Conservation (phyloP, 208 protist genomes). For the Leishmania arabica region DNA sequence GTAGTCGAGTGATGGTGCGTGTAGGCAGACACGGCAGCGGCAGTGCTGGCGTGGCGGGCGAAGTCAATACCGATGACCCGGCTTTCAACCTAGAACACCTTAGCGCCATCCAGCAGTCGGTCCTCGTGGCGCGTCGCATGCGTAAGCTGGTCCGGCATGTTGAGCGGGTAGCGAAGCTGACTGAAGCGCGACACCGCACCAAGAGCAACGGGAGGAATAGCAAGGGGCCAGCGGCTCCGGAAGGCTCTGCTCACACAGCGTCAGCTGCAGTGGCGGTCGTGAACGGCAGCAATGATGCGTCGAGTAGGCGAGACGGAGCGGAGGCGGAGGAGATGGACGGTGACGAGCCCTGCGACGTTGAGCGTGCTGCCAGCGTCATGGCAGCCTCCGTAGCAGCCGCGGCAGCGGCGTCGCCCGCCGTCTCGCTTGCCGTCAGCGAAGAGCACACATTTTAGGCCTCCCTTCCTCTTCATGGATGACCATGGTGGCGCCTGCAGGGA, state of each 20-base stretch:
- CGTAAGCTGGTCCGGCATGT: slow-evolving; percentile 82
- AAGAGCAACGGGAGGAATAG: slow-evolving; percentile 20
- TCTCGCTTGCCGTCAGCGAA: slow-evolving; percentile 15
- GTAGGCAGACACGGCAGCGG: slow-evolving; percentile 12
- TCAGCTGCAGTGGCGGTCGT: background rate
- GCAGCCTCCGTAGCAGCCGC: slow-evolving; percentile 22
- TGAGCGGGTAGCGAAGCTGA: slow-evolving; percentile 66
- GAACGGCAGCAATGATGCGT: background rate
- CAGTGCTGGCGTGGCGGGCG: background rate
- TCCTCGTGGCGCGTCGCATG: slow-evolving; percentile 81
- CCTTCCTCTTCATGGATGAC: background rate
- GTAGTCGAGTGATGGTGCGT: slow-evolving; percentile 17
- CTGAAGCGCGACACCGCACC: slow-evolving; percentile 44
- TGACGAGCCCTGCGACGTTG: background rate
- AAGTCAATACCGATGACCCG: background rate
- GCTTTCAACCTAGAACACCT: slow-evolving; percentile 33
- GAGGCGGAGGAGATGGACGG: background rate
- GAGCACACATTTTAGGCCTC: slow-evolving; percentile 30
- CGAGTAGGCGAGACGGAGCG: background rate
- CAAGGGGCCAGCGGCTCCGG: background rate
- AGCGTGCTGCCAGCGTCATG: slow-evolving; percentile 1
- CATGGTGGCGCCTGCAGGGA: background rate
- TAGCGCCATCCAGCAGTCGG: slow-evolving; percentile 67
- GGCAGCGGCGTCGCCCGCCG: slow-evolving; percentile 6
- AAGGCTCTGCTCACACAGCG: background rate